A percentile compares a stretch with the other conserved stretches of the same genome.
Conservation (phyloP, 495 filamentous ascomycete species). For the Sordaria brevicollis region DNA sequence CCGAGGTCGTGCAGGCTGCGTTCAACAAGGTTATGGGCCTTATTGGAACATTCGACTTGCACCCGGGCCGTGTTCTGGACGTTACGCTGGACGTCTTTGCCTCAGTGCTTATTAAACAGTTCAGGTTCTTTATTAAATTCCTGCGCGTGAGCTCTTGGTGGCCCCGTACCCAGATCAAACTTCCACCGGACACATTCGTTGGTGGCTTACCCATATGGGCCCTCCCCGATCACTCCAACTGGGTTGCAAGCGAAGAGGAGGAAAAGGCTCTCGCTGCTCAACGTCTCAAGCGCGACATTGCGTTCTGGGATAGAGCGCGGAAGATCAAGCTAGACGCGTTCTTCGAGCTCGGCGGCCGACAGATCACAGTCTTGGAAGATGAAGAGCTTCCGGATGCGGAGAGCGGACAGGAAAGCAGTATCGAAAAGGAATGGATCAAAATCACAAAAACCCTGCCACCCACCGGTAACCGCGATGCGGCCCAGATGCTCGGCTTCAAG, state of each 20-base stretch:
- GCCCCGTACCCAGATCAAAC: constrained; percentile 52
- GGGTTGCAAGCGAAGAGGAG: constrained; percentile 53
- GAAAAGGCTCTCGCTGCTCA: constrained; percentile 37
- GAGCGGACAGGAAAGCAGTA: constrained; percentile 35
- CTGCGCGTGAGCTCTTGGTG: constrained; percentile 92
- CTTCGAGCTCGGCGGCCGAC: constrained; percentile 69
- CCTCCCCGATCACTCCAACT: constrained; percentile 51
- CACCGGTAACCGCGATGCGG: constrained; percentile 77
- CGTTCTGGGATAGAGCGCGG: constrained; percentile 76
- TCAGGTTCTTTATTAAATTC: constrained; percentile 86
- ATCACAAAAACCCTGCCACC: constrained; percentile 73
- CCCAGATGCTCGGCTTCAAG: constrained; percentile 95
- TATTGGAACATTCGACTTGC: constrained; percentile 45
- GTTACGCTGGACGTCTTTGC: constrained; percentile 50
- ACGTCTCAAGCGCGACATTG: constrained; percentile 54
- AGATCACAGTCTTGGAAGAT: constrained; percentile 39
- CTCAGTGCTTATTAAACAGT: constrained; percentile 39
- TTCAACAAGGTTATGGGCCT: constrained; percentile 59
- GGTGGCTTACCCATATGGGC: constrained; percentile 74
- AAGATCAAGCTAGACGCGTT: constrained; percentile 70
- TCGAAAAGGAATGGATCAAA: constrained; percentile 60
- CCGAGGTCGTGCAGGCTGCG: constrained; percentile 38
- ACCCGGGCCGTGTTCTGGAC: constrained; percentile 82
- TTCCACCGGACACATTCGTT: constrained; percentile 21
- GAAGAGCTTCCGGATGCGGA: constrained; percentile 33